Conservation (phyloP, 345 rosid genomes). For the Salix dunnii region DNA sequence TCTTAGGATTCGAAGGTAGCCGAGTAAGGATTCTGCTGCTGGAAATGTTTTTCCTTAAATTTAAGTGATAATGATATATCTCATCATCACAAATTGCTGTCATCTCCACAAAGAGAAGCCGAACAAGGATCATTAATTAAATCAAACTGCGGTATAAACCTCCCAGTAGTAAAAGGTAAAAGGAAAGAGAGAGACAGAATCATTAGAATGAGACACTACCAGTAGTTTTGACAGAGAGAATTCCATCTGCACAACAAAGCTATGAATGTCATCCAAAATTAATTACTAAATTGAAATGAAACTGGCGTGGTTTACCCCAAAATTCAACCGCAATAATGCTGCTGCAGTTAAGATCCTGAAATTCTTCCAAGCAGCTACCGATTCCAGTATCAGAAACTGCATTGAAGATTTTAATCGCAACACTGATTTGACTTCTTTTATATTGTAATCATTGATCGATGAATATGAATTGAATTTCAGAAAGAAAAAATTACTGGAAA, state of each 20-base stretch:
- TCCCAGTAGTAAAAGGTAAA: background rate
- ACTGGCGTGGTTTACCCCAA: constrained; percentile 44
- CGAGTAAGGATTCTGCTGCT: constrained; percentile 41
- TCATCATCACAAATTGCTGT: constrained; percentile 60
- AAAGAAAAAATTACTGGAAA: constrained; percentile 50
- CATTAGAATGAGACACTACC: constrained; percentile 42
- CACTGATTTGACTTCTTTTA: too few relatives aligned
- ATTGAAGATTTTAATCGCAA: background rate
- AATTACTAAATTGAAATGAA: background rate
- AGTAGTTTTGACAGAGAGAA: constrained; percentile 67
- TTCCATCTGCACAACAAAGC: constrained; percentile 61
- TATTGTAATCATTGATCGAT: too few relatives aligned
- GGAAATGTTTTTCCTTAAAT: constrained; percentile 47
- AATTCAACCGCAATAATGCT: constrained; percentile 30
- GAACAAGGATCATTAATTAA: background rate
- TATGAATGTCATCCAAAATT: background rate
- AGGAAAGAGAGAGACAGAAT: background rate
- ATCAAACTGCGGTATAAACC: background rate
- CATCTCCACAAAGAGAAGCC: constrained; percentile 5
- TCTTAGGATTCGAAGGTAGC: constrained; percentile 70
- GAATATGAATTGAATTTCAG: background rate
- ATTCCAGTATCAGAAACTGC: constrained; percentile 78
- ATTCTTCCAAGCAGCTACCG: constrained; percentile 62
- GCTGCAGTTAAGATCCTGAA: constrained; percentile 39
- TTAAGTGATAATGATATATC: constrained; percentile 50